Evolutionary conservation across 306 rosid species (phyloP).

Genomic region (Neltuma alba): DNA sequence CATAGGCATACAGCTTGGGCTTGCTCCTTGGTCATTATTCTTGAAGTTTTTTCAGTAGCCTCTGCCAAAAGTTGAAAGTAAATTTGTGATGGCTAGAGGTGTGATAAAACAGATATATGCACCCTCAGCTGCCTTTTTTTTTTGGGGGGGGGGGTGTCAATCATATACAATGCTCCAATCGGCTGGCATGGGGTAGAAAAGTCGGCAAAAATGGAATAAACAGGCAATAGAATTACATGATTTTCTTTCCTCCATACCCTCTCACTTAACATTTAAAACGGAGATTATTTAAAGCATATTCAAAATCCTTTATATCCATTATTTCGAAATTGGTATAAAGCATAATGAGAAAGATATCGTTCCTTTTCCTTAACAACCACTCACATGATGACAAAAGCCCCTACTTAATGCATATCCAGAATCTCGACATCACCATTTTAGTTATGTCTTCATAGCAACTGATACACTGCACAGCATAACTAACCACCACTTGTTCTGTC

Average conservation of each 20-base stretch:
- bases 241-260: constrained; percentile 15
- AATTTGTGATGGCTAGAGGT: constrained; percentile 6
- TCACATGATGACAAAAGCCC: constrained; percentile 9
- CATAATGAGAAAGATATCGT: neutral
- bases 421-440: constrained; percentile 11
- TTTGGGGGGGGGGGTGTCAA: neutral
- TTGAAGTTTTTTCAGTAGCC: constrained; percentile 80
- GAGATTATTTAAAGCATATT: constrained; percentile 20
- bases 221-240: neutral
- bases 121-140: constrained; percentile 19
- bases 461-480: constrained; percentile 8
- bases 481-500: neutral
- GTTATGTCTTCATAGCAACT: constrained; percentile 9
- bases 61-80: constrained; percentile 44
- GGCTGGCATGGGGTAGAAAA: neutral
- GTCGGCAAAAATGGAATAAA: constrained; percentile 27
- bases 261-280: constrained; percentile 7
- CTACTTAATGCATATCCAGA: neutral
- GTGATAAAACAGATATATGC: constrained; percentile 6
- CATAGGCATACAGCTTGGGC: constrained; percentile 47
- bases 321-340: neutral
- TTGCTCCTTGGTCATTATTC: constrained; percentile 50
- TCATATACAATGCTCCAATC: neutral
- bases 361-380: neutral
- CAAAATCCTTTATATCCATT: constrained; percentile 7